A percentile compares a stretch with the other conserved stretches of the same genome.
These are phyloP conservation scores for Tympanopsis confertula DNA, from an alignment of 2,329 filamentous ascomycete species.

Conservation along the genomic window DNA sequence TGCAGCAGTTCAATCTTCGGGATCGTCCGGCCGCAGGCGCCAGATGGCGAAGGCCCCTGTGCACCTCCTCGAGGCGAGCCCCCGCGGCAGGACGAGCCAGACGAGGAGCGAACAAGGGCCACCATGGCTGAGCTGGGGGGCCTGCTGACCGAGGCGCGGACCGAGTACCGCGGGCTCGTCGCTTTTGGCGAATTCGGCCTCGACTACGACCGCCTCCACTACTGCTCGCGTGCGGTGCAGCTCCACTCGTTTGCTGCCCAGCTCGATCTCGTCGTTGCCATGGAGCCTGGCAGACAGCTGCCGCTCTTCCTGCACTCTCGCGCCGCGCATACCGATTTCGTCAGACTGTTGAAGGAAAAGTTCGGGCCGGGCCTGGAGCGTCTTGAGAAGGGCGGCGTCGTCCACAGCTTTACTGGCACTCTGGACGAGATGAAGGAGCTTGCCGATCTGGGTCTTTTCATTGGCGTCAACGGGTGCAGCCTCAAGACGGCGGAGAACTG, in stretches of 20 bases:
- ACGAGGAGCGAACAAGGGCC: constrained; percentile 27
- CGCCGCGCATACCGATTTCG: constrained; percentile 77
- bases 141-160: constrained; percentile 49
- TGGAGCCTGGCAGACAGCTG: constrained; percentile 61
- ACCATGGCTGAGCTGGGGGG: constrained; percentile 49
- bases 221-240: constrained; percentile 69
- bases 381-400: constrained; percentile 67
- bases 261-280: constrained; percentile 60
- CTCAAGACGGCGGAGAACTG: constrained; percentile 91
- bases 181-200: constrained; percentile 93
- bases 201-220: constrained; percentile 85
- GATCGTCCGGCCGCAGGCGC: constrained; percentile 21
- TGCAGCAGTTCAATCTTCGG: constrained; percentile 77
- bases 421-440: constrained; percentile 72
- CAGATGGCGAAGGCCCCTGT: constrained; percentile 39
- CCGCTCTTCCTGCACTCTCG: constrained; percentile 89
- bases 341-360: constrained; percentile 49
- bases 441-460: constrained; percentile 69
- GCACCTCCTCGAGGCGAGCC: constrained; percentile 34
- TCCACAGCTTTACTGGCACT: constrained; percentile 91
- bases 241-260: constrained; percentile 77
- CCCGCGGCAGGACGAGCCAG: constrained; percentile 25
- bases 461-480: constrained; percentile 94
- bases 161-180: constrained; percentile 37
- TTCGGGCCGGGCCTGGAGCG: constrained; percentile 48